phyloP scores from a whole-genome alignment of 2,329 filamentous ascomycete species.

The Paraphaeosphaeria sporulosa region DNA sequence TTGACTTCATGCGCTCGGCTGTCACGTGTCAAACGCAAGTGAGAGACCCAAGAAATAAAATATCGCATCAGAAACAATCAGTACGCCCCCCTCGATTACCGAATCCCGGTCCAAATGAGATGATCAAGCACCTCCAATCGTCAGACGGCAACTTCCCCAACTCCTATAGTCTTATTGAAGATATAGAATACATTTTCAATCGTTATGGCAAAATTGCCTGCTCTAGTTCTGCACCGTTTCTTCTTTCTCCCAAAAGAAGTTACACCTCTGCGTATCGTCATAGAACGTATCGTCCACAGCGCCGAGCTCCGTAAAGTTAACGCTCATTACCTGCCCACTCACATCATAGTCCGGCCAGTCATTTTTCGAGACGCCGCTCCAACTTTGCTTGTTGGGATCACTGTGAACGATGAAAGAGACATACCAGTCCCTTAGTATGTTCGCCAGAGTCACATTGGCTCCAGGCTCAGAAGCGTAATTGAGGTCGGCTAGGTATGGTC shows the following conservation, averaged over 20 bases:
- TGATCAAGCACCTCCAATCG: background rate
- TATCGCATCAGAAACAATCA: background rate
- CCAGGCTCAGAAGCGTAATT: conserved; percentile 17
- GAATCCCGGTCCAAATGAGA: background rate
- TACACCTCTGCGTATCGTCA: conserved; percentile 16
- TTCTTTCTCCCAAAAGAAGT: conserved; percentile 17
- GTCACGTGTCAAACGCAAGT: background rate
- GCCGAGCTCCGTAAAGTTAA: conserved; percentile 20
- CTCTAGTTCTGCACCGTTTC: conserved; percentile 18
- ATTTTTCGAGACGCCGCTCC: conserved; percentile 30
- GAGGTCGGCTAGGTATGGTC: conserved; percentile 29
- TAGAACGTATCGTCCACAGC: conserved; percentile 19
- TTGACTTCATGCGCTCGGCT: background rate
- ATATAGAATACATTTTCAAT: background rate
- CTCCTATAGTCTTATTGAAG: background rate
- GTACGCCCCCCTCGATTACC: background rate
- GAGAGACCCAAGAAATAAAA: background rate
- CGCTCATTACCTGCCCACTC: conserved; percentile 15
- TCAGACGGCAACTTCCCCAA: background rate
- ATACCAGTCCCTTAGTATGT: conserved; percentile 45
- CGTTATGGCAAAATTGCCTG: background rate
- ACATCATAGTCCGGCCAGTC: conserved; percentile 39
- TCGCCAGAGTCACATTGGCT: conserved; percentile 43
- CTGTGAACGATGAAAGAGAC: conserved; percentile 42
- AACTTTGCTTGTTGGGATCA: conserved; percentile 43